phyloP scores from a whole-genome alignment of 1,139 yeast genomes.

The Wickerhamomyces sp. region DNA sequence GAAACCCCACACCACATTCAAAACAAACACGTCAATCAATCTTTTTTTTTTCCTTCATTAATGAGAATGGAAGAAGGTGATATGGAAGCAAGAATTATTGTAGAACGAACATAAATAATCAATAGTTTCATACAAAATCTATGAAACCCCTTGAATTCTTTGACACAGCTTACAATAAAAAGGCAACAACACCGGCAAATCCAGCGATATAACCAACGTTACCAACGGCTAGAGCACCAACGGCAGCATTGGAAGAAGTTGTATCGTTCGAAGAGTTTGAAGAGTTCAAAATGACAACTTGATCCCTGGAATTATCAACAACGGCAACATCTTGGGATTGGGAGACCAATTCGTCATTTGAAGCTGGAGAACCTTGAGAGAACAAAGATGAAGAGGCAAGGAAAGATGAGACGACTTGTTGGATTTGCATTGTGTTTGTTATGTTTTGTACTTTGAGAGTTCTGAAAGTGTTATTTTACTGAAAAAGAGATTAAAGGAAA shows the following conservation, averaged over 20 bases:
- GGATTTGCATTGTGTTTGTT: constrained; percentile 21
- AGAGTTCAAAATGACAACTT: constrained; percentile 9
- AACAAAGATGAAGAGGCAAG: constrained; percentile 20
- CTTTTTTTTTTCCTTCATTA: too few relatives aligned
- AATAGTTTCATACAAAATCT: too few relatives aligned
- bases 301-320: constrained; percentile 7
- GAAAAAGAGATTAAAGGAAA: too few relatives aligned
- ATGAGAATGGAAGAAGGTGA: too few relatives aligned
- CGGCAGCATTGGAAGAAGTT: constrained; percentile 20
- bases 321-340: constrained; percentile 11
- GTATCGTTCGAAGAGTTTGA: constrained; percentile 21
- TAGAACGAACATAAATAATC: too few relatives aligned
- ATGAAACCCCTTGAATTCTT: not conserved
- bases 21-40: too few relatives aligned
- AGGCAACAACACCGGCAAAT: constrained; percentile 21
- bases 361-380: constrained; percentile 7
- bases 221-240: constrained; percentile 12
- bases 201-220: constrained; percentile 18
- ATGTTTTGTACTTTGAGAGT: too few relatives aligned
- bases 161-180: constrained; percentile 16
- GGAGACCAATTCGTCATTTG: constrained; percentile 5
- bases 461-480: too few relatives aligned
- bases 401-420: constrained; percentile 24
- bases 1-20: too few relatives aligned
- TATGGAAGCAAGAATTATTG: too few relatives aligned